Evolutionary conservation across 2,329 filamentous ascomycete genomes (phyloP).

Genomic region (Fusarium sp.): DNA sequence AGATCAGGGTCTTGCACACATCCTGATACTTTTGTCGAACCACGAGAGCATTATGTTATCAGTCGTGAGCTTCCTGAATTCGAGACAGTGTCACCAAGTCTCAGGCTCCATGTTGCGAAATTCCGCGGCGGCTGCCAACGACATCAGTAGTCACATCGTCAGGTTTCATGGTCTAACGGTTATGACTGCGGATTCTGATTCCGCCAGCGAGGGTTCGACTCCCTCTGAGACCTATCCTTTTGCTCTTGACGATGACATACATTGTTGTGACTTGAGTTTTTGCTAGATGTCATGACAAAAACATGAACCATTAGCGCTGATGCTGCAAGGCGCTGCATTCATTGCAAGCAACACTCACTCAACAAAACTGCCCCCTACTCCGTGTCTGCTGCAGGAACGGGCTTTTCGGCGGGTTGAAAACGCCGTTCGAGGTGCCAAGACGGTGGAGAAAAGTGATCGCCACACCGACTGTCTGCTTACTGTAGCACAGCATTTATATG

Average conservation of each 20-base stretch:
- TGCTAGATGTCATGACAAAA: background rate
- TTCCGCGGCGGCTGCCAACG: background rate
- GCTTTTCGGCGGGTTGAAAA: constrained; percentile 2
- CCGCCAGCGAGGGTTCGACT: background rate
- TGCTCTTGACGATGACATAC: background rate
- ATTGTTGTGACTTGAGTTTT: background rate
- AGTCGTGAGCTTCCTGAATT: background rate
- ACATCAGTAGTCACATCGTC: background rate
- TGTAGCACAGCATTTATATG: background rate
- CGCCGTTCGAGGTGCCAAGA: constrained; percentile 9
- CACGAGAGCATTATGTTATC: background rate
- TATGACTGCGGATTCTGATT: constrained; percentile 3
- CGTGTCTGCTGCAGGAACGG: background rate
- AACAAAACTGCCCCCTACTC: background rate
- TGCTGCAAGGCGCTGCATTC: background rate
- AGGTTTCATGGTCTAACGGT: constrained; percentile 1
- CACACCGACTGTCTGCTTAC: background rate
- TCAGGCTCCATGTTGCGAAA: background rate
- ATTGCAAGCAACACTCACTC: background rate
- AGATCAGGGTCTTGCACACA: too few species aligned
- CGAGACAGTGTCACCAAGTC: too few species aligned
- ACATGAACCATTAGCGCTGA: background rate
- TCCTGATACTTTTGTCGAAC: too few species aligned
- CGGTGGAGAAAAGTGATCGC: background rate
- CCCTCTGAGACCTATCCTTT: background rate